Evolutionary conservation across 148 eudicot genomes (phyloP), one percentile per base, ranked within the genome.

Genomic region (Chenopodium suecicum): DNA sequence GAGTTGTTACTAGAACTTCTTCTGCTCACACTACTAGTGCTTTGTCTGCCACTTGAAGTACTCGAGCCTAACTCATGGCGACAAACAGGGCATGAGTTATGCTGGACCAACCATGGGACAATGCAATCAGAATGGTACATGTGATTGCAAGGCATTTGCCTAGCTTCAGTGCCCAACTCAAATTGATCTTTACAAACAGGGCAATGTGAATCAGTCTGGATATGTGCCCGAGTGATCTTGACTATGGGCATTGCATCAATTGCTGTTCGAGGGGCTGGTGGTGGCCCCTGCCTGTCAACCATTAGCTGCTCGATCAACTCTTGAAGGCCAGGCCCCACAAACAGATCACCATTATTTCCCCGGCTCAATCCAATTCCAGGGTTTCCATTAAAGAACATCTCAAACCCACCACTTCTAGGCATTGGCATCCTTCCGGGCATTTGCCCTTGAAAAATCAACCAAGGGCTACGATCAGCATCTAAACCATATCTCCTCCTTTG

Each of bases 41-140:
- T 86, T 68, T 81, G 80, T 27, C 78, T 83, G 37, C 80, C 74
- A 47, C 63, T 88, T 77, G 88, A 82, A 71, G 85, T 67, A 75
- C 78, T 84, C 46, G 92, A 79, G 58, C 87, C 90, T 82, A 96
- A 80, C 88, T 92, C 99, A 80, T 89, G 86, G 37, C 99, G 93
- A 69, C 99, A 96, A 78, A 96, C 98, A 4, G 99, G 99, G 88
- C 99, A 95, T 1, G 98, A 95, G 79, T 95, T 95, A 68, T 95
- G 99, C 87, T 91, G 90, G 69, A 90, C 94, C 85, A 95, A 88
- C 99, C 99, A 95, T 25, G 99, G 99, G 64, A 90, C 86, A 60
- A 95, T 95, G 80, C 99, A 95, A 74, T 92, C 98, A 13, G 94
- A 84, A 80, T 95, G 99, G 78, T 95, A 95, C 4, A 92, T 73